These are phyloP conservation scores for Furcasterigmium furcatum DNA, from an alignment of 2,329 filamentous ascomycete species.

Conservation along the genomic window DNA sequence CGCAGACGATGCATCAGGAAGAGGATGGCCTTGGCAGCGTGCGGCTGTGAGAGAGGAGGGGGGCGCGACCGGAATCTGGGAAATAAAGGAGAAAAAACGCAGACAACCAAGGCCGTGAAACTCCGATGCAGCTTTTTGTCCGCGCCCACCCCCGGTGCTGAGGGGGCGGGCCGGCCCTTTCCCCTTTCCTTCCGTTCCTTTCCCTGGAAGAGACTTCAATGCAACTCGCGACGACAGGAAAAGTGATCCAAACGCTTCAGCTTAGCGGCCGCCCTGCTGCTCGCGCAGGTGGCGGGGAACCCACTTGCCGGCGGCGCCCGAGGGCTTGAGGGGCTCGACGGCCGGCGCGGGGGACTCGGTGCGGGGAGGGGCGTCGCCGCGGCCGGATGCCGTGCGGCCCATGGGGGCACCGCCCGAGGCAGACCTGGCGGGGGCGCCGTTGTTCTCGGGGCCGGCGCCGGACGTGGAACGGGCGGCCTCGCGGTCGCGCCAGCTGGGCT, in stretches of 20 bases:
- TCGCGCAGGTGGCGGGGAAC: constrained; percentile 47
- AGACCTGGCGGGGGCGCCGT: constrained; percentile 39
- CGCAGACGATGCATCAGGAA: too few relatives aligned
- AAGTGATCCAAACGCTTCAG: too few relatives aligned
- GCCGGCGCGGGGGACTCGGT: constrained; percentile 36
- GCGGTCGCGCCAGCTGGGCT: constrained; percentile 71
- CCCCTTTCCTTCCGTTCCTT: too few relatives aligned
- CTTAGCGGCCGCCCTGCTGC: constrained; percentile 12
- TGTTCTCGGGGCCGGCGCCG: constrained; percentile 34
- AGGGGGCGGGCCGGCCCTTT: too few relatives aligned
- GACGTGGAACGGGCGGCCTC: constrained; percentile 48
- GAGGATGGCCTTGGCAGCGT: too few relatives aligned
- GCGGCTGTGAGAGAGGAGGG: too few relatives aligned
- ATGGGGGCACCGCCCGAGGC: constrained; percentile 36
- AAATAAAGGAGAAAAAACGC: not conserved
- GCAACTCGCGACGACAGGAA: too few relatives aligned
- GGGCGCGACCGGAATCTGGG: too few relatives aligned
- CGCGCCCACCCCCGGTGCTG: not conserved
- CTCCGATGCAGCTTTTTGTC: constrained; percentile 6
- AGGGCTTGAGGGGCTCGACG: constrained; percentile 46
- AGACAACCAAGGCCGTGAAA: constrained; percentile 5
- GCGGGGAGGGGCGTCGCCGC: constrained; percentile 37
- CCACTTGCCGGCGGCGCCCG: constrained; percentile 55
- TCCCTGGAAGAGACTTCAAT: too few relatives aligned
- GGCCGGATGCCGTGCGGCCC: constrained; percentile 39